Base-by-base conservation (phyloP, 2,329 filamentous ascomycete species). In the Cladosporium colombiae region DNA sequence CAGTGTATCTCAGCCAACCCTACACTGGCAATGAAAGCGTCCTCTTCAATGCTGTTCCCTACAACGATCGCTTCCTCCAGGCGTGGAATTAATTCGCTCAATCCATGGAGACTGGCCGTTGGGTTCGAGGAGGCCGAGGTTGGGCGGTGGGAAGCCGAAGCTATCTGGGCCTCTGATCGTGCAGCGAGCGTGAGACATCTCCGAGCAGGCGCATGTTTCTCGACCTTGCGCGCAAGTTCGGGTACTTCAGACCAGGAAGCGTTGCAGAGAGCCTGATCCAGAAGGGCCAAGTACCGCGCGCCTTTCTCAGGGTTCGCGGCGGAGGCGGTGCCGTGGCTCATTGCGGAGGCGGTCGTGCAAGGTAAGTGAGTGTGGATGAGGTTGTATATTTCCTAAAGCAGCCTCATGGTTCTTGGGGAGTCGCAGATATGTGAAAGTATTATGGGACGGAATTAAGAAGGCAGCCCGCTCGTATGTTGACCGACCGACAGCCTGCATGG, bases 161-260 rank as follows among this genome's bases (percentile, higher is more conserved):
- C 79, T 69, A 82, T 78, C 62, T 81, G 77, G 8, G 79, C 77
- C 72, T 83, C 81, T 27, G 81, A 77, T 33, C 81, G 78, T 46
- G 81, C 81, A 53, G 80, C 81, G 64, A 81, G 74, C 16, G 80
- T 80, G 68, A 84, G 79, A 23, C 56, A 59, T 58, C 33, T 59
- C 14, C 58, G 31, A 56, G 46, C 59, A 49, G 93, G 90, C 72
- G 93, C 91, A 85, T 99, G 94, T 79, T 99, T 98, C 75, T 90
- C 91, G 74, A 98, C 86, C 80, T 99, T 99, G 77, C 94, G 88
- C 73, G 95, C 89, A 69, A 96, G 85, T 81, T 98, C 94, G 29
- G 92, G 91, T 33, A 98, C 86, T 33, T 91, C 88, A 71, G 88
- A 84, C 95, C 95, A 99, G 77, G 89, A 89, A 62, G 91, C 93